These are phyloP conservation scores for Thecamonas trahens DNA, from an alignment of 78 protist genomes.

Conservation along the genomic window DNA sequence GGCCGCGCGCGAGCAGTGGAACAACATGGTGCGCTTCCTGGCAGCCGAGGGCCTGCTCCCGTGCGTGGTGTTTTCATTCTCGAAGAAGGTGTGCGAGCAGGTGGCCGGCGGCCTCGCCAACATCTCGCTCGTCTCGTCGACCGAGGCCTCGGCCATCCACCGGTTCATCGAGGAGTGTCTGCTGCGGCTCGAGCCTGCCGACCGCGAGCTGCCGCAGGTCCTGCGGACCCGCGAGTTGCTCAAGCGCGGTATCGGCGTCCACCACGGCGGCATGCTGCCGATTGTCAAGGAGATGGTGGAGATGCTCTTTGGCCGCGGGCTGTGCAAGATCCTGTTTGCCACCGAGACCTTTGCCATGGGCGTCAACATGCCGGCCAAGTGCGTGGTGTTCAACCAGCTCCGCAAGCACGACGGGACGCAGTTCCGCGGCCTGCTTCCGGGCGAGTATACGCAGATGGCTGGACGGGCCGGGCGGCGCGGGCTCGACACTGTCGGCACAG, in stretches of 20 bases:
- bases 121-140: conserved; percentile 41
- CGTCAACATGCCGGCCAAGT: conserved; percentile 96
- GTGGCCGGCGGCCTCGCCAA: conserved; percentile 31
- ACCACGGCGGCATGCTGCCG: conserved; percentile 96
- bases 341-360: conserved; percentile 99
- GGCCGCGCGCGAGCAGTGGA: no score
- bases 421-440: conserved; percentile 63
- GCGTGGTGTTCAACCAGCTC: conserved; percentile 80
- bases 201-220: conserved; percentile 61
- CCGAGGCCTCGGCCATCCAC: conserved; percentile 51
- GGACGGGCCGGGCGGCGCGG: conserved; percentile 98
- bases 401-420: conserved; percentile 81
- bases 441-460: conserved; percentile 93
- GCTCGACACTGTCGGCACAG: conserved; percentile 81
- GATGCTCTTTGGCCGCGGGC: conserved; percentile 79
- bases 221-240: conserved; percentile 40
- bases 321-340: conserved; percentile 89
- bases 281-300: conserved; percentile 90
- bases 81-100: conserved; percentile 69
- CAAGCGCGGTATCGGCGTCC: conserved; percentile 90
- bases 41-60: conserved; percentile 55
- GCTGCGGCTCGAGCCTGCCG: conserved; percentile 38
- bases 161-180: conserved; percentile 51
- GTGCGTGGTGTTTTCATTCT: conserved; percentile 72
- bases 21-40: conserved; percentile 26